Conservation (phyloP, 2,329 filamentous ascomycete species). For the Sordariomycetes sp. region DNA sequence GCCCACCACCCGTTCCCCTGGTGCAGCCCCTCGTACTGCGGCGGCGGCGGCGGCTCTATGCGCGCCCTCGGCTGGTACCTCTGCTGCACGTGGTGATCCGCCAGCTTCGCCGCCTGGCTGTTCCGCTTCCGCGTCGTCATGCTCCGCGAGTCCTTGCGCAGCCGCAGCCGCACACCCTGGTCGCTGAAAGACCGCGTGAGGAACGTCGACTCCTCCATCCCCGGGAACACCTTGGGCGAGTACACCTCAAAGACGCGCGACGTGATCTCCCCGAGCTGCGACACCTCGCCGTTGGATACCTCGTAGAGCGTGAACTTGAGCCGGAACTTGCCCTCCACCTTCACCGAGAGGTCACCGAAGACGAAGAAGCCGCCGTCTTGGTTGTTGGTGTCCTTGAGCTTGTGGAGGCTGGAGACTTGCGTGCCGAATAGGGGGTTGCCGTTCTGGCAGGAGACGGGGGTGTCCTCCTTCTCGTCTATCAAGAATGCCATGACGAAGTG, state of each 20-base stretch:
- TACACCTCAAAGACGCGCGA: slow-evolving; percentile 60
- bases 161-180: slow-evolving; percentile 71
- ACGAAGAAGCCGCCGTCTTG: slow-evolving; percentile 78
- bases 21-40: slow-evolving; percentile 1
- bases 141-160: slow-evolving; percentile 71
- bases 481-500: slow-evolving; percentile 36
- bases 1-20: slow-evolving; percentile 4
- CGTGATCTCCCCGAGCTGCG: slow-evolving; percentile 24
- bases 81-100: slow-evolving; percentile 5
- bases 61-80: slow-evolving; percentile 3
- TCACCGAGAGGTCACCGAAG: slow-evolving; percentile 80
- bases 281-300: slow-evolving; percentile 15
- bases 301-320: slow-evolving; percentile 73
- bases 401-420: slow-evolving; percentile 69
- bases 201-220: slow-evolving; percentile 72
- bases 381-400: slow-evolving; percentile 69
- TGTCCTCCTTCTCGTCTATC: slow-evolving; percentile 26
- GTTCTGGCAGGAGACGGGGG: slow-evolving; percentile 16
- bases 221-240: slow-evolving; percentile 60
- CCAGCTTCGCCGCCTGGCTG: slow-evolving; percentile 12
- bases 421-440: slow-evolving; percentile 55
- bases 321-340: slow-evolving; percentile 59
- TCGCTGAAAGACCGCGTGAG: slow-evolving; percentile 76
- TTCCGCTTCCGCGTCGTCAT: slow-evolving; percentile 36
- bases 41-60: not conserved